Percentiles rank a stretch among this genome's conserved stretches.
Conservation (phyloP, 352 stramenopile genomes). For the Globisporangium carolinianum region DNA sequence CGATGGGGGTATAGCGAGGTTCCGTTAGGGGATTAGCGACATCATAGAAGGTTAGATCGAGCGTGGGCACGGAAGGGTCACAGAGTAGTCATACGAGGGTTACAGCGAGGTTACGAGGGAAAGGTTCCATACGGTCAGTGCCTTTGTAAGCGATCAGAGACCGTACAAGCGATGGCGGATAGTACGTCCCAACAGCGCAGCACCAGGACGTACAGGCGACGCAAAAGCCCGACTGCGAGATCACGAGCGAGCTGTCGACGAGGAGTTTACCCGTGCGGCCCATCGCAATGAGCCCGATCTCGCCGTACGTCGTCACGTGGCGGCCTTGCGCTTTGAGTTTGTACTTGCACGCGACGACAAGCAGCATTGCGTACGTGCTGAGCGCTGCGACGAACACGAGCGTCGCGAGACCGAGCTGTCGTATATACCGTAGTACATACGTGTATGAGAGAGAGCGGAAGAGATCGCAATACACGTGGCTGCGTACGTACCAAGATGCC, state of each 20-base stretch:
- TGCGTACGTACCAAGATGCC: conserved; percentile 65
- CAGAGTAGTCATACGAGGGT: too few species aligned
- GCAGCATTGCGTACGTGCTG: conserved; percentile 67
- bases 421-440: neutral
- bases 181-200: too few species aligned
- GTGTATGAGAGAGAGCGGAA: neutral
- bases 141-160: too few species aligned
- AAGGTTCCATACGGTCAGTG: too few species aligned
- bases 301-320: conserved; percentile 66
- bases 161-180: too few species aligned
- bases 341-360: conserved; percentile 81
- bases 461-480: neutral
- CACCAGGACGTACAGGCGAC: conserved; percentile 56
- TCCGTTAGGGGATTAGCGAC: too few species aligned
- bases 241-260: conserved; percentile 81
- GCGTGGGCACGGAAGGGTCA: too few species aligned
- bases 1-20: neutral
- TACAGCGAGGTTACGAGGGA: too few species aligned
- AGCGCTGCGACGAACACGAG: conserved; percentile 40
- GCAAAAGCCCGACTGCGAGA: conserved; percentile 87
- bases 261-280: conserved; percentile 54
- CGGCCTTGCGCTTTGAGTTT: conserved; percentile 48
- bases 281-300: conserved; percentile 79
- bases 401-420: conserved; percentile 48
- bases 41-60: neutral